phyloP scores from a whole-genome alignment of 768 basidiomycete species.

The Mycena sanguinolenta region DNA sequence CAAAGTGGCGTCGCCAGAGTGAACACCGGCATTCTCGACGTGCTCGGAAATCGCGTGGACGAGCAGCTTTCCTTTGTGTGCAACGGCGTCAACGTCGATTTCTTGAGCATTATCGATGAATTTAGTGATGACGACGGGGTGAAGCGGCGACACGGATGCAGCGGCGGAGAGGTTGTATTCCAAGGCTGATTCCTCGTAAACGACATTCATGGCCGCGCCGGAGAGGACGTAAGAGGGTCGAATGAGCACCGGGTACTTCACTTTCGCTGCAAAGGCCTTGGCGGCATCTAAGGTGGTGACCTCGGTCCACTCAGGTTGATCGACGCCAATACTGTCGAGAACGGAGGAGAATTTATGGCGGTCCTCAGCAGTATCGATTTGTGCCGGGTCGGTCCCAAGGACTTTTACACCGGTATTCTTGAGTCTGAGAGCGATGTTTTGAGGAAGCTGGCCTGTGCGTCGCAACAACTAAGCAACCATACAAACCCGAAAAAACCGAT shows the following conservation, averaged over 20 bases:
- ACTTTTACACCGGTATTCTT: conserved; percentile 93
- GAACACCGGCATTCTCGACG: conserved; percentile 98
- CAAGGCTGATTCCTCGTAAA: conserved; percentile 89
- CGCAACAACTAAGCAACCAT: conserved; percentile 17
- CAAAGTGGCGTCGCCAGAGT: conserved; percentile 98
- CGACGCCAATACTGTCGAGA: conserved; percentile 93
- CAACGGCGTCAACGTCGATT: conserved; percentile 98
- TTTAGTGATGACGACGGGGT: conserved; percentile 98
- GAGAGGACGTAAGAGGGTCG: conserved; percentile 99
- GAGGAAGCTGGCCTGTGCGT: conserved; percentile 88
- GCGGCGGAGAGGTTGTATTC: conserved; percentile 98
- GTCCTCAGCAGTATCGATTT: conserved; percentile 98
- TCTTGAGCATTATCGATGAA: conserved; percentile 99
- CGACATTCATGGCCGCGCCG: conserved; percentile 99
- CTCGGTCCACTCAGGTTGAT: conserved; percentile 97
- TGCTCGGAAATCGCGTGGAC: conserved; percentile 98
- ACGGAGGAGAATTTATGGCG: conserved; percentile 99
- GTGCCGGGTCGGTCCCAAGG: conserved; percentile 94
- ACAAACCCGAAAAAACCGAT: not conserved
- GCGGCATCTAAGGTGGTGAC: conserved; percentile 90
- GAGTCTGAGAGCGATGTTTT: conserved; percentile 97
- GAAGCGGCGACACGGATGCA: conserved; percentile 94
- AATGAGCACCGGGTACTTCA: conserved; percentile 97
- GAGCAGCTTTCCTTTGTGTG: conserved; percentile 90
- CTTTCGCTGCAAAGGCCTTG: conserved; percentile 89